These are phyloP conservation scores for Pseudogymnoascus sp. DNA, from an alignment of 2,329 filamentous ascomycete genomes.

Conservation along the genomic window DNA sequence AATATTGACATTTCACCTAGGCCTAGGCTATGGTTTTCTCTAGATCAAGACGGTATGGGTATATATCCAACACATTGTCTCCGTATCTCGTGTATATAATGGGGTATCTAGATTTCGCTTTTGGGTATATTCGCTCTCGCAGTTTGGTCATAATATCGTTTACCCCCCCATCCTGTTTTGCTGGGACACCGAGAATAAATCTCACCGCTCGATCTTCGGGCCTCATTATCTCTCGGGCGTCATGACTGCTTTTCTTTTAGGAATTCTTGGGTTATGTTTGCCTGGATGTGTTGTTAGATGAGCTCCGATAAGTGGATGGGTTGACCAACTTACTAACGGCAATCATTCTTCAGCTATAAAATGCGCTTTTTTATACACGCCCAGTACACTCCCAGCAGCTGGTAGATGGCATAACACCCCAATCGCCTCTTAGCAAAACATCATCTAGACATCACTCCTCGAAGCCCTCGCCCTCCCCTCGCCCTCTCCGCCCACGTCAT, in stretches of 20 bases:
- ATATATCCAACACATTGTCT: background rate
- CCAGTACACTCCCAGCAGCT: background rate
- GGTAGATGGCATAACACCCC: background rate
- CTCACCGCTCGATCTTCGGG: background rate
- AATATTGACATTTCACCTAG: background rate
- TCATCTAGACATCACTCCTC: background rate
- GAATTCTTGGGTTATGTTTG: background rate
- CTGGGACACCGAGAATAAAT: background rate
- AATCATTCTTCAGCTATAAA: background rate
- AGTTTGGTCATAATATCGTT: background rate
- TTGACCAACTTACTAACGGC: background rate
- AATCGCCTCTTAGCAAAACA: background rate
- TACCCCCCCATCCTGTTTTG: background rate
- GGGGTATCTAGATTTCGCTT: background rate
- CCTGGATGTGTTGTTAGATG: background rate
- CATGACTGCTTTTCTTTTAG: background rate
- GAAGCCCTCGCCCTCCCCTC: background rate
- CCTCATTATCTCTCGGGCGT: background rate
- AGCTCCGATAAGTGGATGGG: background rate
- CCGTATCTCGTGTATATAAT: background rate
- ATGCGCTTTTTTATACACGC: background rate
- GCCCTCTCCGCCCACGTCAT: background rate
- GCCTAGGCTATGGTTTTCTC: background rate
- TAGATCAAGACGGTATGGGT: background rate
- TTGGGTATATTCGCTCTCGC: background rate